Conservation (phyloP, 1,284 basidiomycete species). For the Flammula alnicola region DNA sequence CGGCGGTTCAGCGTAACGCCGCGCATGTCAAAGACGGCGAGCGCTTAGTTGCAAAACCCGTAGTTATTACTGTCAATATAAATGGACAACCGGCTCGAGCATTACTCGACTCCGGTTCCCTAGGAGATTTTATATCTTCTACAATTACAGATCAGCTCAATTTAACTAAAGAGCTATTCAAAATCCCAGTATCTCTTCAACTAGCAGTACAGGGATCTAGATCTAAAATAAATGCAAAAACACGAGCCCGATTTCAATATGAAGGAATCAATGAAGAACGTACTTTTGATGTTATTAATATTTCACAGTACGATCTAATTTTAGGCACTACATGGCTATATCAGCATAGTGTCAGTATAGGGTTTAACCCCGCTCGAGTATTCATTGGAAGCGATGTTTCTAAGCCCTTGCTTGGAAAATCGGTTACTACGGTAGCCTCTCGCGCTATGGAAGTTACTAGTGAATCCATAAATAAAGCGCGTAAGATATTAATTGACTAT, state of each 20-base stretch:
- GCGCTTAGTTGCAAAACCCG: constrained; percentile 5
- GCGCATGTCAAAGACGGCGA: constrained; percentile 5
- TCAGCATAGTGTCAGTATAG: too few species aligned
- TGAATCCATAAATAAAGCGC: too few species aligned
- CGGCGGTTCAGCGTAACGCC: constrained; percentile 12
- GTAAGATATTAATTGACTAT: too few species aligned
- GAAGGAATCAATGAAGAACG: constrained; percentile 27
- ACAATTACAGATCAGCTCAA: constrained; percentile 10
- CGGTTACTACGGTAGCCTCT: too few species aligned
- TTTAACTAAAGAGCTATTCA: not conserved
- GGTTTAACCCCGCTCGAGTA: too few species aligned
- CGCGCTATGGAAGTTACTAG: too few species aligned
- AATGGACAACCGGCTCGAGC: constrained; percentile 14
- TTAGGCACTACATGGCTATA: too few species aligned
- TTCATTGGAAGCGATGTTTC: too few species aligned
- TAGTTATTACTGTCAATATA: constrained; percentile 11
- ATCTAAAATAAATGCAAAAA: constrained; percentile 13
- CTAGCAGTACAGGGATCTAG: constrained; percentile 13
- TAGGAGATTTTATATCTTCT: constrained; percentile 18
- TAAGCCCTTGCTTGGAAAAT: too few species aligned
- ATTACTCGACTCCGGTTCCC: constrained; percentile 13
- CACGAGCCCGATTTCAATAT: constrained; percentile 25
- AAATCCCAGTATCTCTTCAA: constrained; percentile 6
- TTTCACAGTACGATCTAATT: constrained; percentile 36
- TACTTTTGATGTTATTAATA: constrained; percentile 20